Evolutionary conservation across 1,284 basidiomycete species (phyloP).

Genomic region (Exobasidium cylindrosporum): DNA sequence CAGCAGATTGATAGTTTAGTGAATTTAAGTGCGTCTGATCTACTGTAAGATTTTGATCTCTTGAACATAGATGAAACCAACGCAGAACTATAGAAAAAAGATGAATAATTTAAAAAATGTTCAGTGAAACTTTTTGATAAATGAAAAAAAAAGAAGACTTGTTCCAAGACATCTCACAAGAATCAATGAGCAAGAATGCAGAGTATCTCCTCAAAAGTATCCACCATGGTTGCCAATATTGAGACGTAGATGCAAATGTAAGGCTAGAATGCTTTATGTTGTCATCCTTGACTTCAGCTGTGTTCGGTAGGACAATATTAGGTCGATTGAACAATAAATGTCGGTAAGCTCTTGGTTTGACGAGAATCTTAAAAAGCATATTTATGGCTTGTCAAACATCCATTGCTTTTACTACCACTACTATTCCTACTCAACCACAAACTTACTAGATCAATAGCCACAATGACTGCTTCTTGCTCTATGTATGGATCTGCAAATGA

Average conservation of each 20-base stretch:
- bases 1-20: neutral
- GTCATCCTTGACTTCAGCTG: neutral
- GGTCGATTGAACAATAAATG: constrained; percentile 23
- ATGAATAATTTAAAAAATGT: neutral
- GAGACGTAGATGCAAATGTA: neutral
- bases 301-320: neutral
- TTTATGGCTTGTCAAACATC: neutral
- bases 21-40: neutral
- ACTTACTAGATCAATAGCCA: constrained; percentile 22
- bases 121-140: too few species aligned
- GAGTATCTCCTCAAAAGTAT: constrained; percentile 12
- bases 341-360: constrained; percentile 26
- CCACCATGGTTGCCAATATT: neutral
- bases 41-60: constrained; percentile 5
- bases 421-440: too few species aligned
- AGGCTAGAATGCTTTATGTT: too few species aligned
- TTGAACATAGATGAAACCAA: constrained; percentile 22
- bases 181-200: constrained; percentile 20
- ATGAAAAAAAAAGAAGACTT: too few species aligned
- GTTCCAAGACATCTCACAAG: constrained; percentile 12
- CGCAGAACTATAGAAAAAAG: constrained; percentile 15
- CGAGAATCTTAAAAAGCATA: constrained; percentile 15
- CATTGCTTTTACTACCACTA: too few species aligned
- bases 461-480: constrained; percentile 19
- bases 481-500: constrained; percentile 24